phyloP scores from a whole-genome alignment of 2,329 filamentous ascomycete species.

The Ploettnerulaceae sp. region DNA sequence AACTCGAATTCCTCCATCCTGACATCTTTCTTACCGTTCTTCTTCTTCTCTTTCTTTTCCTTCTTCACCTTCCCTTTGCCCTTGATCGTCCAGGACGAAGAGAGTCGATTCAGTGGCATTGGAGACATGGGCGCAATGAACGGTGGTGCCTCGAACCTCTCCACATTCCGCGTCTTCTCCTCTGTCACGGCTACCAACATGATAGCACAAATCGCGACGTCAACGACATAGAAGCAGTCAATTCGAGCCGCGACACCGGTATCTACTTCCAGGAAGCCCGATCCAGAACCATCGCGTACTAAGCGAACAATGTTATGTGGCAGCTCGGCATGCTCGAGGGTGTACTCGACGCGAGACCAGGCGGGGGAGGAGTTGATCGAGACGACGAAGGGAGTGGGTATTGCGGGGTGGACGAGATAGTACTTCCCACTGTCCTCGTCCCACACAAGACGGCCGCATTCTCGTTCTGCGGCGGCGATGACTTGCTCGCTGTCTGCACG shows the following conservation, averaged over 20 bases:
- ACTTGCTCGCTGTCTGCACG: constrained; percentile 55
- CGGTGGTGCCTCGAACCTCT: constrained; percentile 57
- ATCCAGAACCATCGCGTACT: constrained; percentile 54
- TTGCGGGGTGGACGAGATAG: constrained; percentile 59
- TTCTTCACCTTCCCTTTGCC: constrained; percentile 21
- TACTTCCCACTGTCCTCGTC: constrained; percentile 55
- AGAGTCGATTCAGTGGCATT: constrained; percentile 28
- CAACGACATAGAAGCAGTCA: constrained; percentile 56
- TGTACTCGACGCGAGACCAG: constrained; percentile 59
- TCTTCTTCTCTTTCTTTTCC: constrained; percentile 15
- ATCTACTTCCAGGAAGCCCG: constrained; percentile 55
- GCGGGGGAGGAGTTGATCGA: constrained; percentile 53
- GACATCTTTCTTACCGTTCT: constrained; percentile 47
- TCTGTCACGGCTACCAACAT: constrained; percentile 55
- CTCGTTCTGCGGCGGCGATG: constrained; percentile 58
- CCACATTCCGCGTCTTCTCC: constrained; percentile 46
- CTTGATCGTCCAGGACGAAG: constrained; percentile 19
- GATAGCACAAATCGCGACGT: constrained; percentile 57
- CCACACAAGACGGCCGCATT: constrained; percentile 69
- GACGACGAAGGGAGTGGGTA: constrained; percentile 59
- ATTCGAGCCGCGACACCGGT: constrained; percentile 55
- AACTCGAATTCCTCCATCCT: constrained; percentile 55
- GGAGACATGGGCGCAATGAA: constrained; percentile 19
- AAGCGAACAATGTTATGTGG: constrained; percentile 56
- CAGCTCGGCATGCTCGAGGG: constrained; percentile 59